Base-by-base conservation (phyloP, 192 early-diverging fungal genomes). In the Mortierella claussenii region DNA sequence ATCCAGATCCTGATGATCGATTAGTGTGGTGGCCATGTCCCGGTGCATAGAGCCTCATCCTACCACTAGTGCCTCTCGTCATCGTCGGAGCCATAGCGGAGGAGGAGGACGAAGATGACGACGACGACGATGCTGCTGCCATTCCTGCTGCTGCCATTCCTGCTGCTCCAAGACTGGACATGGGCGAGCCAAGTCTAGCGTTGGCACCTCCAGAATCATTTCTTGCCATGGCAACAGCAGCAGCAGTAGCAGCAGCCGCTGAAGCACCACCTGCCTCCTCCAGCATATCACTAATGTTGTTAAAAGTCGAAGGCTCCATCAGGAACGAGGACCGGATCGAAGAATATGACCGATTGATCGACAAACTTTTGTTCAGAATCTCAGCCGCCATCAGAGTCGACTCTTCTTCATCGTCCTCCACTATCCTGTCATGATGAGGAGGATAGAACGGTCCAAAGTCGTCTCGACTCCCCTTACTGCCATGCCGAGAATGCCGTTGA, bases 321-420 rank as follows among this genome's bases (percentile, higher is more conserved):
- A 76, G 31, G 56, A 76, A 76, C 27, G 73, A 76, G 11, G 73
- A 76, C 10, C 73, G 73, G 43, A 76, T 67, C 2, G 73, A 76
- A 10, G 73, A 76, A 33, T 76, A 76, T 15, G 73, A 76, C 15
- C 64, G 64, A 26, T 67, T 67, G 47, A 76, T 62, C 20, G 73
- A 76, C 7, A 76, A 27, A 51, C 73, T 76, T 59, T 76, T 65
- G 64, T 65, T 67, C 52, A 76, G 40, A 17, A 76, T 76, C 30
- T 76, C 64, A 13, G 58, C 59, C 2, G 73, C 73, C 73, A 76
- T 67, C 59, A 76, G 17, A 1, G 64, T 56, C 46, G 73, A 76
- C 44, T 76, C 64, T 37, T 76, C 73, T 26, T 76, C 73, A 33
- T 76, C 64, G 24, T 76, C 73, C 53, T 76, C 73, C 2, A 57